These are phyloP conservation scores for Hymenotorrendiella dingleyae DNA, from an alignment of 2,329 filamentous ascomycete species.

Conservation along the genomic window DNA sequence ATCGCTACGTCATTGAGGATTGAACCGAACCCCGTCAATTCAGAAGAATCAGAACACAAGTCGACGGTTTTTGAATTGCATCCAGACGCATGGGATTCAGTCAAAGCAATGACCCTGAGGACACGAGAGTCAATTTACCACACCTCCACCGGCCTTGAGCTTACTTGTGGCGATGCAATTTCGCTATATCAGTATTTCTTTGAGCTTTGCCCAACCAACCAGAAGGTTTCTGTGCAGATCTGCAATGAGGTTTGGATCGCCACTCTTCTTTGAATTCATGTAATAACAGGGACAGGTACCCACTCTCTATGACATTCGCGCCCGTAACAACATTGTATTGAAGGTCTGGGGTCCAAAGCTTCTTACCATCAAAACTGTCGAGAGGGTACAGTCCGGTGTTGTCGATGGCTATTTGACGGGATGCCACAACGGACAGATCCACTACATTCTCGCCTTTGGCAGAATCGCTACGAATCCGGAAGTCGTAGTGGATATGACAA, in stretches of 20 bases:
- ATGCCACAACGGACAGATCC: not conserved
- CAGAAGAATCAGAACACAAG: too few species aligned
- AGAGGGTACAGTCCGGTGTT: too few species aligned
- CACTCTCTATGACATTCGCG: too few species aligned
- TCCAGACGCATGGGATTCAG: not conserved
- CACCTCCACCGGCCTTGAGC: not conserved
- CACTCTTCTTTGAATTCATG: too few species aligned
- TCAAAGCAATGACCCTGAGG: not conserved
- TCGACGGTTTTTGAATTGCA: too few species aligned
- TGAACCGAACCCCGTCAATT: too few species aligned
- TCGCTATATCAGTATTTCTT: not conserved
- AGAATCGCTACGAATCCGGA: not conserved
- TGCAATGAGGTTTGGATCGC: not conserved
- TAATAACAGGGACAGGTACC: too few species aligned
- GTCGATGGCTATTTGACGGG: not conserved
- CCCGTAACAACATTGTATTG: not conserved
- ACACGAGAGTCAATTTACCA: not conserved
- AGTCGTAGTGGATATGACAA: not conserved
- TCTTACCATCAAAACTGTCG: too few species aligned
- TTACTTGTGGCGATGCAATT: not conserved
- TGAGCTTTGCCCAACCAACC: not conserved
- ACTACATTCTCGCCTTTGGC: not conserved
- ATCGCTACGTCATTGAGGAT: too few species aligned
- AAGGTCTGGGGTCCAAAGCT: not conserved
- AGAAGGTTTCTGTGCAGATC: not conserved